Evolutionary conservation across 345 rosid species (phyloP).

Genomic region (Geranium brycei): DNA sequence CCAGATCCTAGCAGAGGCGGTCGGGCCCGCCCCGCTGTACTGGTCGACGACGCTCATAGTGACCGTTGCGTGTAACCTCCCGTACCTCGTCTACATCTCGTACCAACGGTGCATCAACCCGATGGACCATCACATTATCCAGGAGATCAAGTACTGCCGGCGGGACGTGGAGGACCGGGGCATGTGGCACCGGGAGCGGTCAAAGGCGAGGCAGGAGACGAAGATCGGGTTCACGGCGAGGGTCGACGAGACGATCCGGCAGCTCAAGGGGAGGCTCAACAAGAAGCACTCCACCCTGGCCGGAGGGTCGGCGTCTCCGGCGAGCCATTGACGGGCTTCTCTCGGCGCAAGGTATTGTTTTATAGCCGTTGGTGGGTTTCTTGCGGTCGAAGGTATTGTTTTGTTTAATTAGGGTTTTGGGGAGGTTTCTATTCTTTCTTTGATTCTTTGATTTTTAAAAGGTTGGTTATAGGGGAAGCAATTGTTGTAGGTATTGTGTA

Average conservation of each 20-base stretch:
- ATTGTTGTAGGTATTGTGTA: conserved; percentile 27
- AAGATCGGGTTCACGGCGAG: conserved; percentile 91
- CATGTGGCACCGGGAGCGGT: conserved; percentile 84
- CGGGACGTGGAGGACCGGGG: conserved; percentile 61
- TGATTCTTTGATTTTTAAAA: neutral
- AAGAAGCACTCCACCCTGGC: conserved; percentile 37
- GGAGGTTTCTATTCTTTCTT: neutral
- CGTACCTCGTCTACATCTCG: conserved; percentile 60
- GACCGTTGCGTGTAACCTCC: conserved; percentile 52
- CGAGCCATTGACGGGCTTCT: neutral
- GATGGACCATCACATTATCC: conserved; percentile 94
- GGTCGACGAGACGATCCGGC: conserved; percentile 90
- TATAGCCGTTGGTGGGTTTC: too few species aligned
- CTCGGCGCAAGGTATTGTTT: too few species aligned
- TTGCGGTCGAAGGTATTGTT: too few species aligned
- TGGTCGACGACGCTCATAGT: conserved; percentile 68
- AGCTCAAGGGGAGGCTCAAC: conserved; percentile 48
- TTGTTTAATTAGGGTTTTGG: too few species aligned
- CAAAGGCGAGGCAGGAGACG: conserved; percentile 80
- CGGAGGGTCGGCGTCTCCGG: neutral
- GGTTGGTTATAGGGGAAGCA: conserved; percentile 8
- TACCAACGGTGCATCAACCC: conserved; percentile 80
- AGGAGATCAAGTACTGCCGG: conserved; percentile 82
- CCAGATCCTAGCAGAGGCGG: conserved; percentile 60
- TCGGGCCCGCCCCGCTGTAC: conserved; percentile 66